Evolutionary conservation across 352 stramenopile species (phyloP).

Genomic region (Phytophthora pluvialis): DNA sequence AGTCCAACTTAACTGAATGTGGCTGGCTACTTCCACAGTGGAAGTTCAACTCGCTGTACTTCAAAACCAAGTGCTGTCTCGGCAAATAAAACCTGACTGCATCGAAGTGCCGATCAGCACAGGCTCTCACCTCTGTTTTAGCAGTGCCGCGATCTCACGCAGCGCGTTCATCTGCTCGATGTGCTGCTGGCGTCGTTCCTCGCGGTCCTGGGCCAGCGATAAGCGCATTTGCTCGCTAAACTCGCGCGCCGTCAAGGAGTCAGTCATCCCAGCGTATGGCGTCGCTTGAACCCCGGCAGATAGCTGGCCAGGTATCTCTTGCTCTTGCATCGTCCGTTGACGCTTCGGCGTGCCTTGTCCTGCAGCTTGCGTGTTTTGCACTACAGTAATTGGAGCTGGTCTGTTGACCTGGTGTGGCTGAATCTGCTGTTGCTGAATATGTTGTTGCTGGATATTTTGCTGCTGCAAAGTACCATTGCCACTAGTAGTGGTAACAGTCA

Average conservation of each 20-base stretch:
- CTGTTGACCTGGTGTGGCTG: constrained; percentile 8
- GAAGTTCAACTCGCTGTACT: neutral
- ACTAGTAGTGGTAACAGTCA: neutral
- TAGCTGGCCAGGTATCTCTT: constrained; percentile 7
- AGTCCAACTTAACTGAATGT: neutral
- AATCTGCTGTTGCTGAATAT: constrained; percentile 1
- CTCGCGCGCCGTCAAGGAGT: constrained; percentile 12
- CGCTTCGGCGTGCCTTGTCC: constrained; percentile 28
- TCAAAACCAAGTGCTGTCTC: constrained; percentile 5
- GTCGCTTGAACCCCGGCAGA: constrained; percentile 1
- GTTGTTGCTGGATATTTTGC: neutral
- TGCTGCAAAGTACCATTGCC: constrained; percentile 8
- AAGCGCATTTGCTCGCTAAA: constrained; percentile 44
- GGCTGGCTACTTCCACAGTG: too few species aligned
- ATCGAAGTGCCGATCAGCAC: neutral
- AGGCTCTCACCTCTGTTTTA: constrained; percentile 33
- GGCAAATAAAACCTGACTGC: constrained; percentile 22
- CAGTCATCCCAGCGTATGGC: constrained; percentile 8
- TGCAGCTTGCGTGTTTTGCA: constrained; percentile 9
- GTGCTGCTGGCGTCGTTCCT: constrained; percentile 61
- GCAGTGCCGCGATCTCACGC: constrained; percentile 42
- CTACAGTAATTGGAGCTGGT: constrained; percentile 1
- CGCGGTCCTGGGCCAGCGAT: constrained; percentile 46
- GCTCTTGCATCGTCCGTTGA: constrained; percentile 28
- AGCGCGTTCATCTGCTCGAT: constrained; percentile 62